Evolutionary conservation across 331 rosid genomes (phyloP).

Genomic region (Rosa hybrid): DNA sequence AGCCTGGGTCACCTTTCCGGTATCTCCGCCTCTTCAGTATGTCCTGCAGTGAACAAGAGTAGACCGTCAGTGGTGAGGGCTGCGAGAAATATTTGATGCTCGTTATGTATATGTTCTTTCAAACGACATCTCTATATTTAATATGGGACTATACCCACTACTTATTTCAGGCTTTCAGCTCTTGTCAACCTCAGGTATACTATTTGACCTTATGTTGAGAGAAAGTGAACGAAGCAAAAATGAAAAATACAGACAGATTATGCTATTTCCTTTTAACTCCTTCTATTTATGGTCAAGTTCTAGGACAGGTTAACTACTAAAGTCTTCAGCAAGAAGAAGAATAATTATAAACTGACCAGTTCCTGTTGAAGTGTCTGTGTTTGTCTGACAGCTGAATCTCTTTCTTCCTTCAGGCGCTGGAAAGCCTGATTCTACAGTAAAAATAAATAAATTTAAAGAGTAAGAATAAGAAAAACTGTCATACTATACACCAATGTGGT

Average conservation of each 20-base stretch:
- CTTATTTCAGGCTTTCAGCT: not conserved
- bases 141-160: not conserved
- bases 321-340: conserved; percentile 3
- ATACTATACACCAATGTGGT: not conserved
- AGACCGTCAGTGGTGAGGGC: not conserved
- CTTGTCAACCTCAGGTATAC: not conserved
- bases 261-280: not conserved
- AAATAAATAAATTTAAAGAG: conserved; percentile 16
- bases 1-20: conserved; percentile 63
- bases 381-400: conserved; percentile 69
- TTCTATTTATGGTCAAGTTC: not conserved
- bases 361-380: conserved; percentile 81
- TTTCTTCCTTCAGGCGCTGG: conserved; percentile 77
- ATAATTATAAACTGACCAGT: conserved; percentile 50
- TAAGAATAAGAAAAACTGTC: conserved; percentile 1
- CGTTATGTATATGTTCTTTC: not conserved
- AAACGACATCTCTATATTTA: not conserved
- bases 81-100: not conserved
- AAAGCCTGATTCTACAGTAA: conserved; percentile 46
- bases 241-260: not conserved
- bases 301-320: not conserved
- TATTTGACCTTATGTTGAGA: not conserved
- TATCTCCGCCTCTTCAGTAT: conserved; percentile 59
- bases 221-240: not conserved
- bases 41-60: conserved; percentile 41